phyloP scores from a whole-genome alignment of 495 filamentous ascomycete species.

The Talaromyces thailandensis region DNA sequence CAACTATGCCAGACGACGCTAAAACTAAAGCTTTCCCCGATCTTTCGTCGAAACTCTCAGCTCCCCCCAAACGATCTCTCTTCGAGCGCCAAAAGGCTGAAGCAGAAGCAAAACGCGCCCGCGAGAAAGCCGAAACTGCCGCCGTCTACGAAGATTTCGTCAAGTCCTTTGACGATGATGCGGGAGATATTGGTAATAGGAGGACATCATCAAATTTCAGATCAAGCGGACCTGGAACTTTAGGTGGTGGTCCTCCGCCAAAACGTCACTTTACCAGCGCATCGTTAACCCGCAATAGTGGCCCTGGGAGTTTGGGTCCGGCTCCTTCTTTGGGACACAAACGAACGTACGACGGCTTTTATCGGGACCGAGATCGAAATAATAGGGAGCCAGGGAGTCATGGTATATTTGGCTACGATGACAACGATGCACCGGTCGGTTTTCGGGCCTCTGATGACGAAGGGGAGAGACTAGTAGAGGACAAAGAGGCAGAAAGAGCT shows the following conservation, averaged over 20 bases:
- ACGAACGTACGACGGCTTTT: slow-evolving; percentile 40
- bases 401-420: slow-evolving; percentile 49
- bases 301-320: slow-evolving; percentile 68
- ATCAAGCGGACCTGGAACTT: slow-evolving; percentile 21
- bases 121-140: slow-evolving; percentile 82
- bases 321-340: slow-evolving; percentile 44
- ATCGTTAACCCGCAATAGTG: slow-evolving; percentile 47
- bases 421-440: slow-evolving; percentile 36
- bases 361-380: slow-evolving; percentile 31
- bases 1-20: slow-evolving; percentile 32
- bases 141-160: slow-evolving; percentile 88
- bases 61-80: slow-evolving; percentile 73
- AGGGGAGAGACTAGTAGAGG: slow-evolving; percentile 34
- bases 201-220: slow-evolving; percentile 1
- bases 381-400: slow-evolving; percentile 12
- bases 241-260: slow-evolving; percentile 27
- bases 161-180: slow-evolving; percentile 74
- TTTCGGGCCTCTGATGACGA: slow-evolving; percentile 45
- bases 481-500: slow-evolving; percentile 57
- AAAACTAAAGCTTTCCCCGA: slow-evolving; percentile 67
- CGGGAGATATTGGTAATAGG: slow-evolving; percentile 26
- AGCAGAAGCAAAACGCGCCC: slow-evolving; percentile 80
- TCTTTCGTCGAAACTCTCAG: slow-evolving; percentile 71
- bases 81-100: slow-evolving; percentile 92
- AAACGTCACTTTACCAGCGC: slow-evolving; percentile 49